Percentiles rank a stretch among this genome's conserved stretches.
phyloP scores from a whole-genome alignment of 164 flowering plant species.

The Cinnamomum micranthum region DNA sequence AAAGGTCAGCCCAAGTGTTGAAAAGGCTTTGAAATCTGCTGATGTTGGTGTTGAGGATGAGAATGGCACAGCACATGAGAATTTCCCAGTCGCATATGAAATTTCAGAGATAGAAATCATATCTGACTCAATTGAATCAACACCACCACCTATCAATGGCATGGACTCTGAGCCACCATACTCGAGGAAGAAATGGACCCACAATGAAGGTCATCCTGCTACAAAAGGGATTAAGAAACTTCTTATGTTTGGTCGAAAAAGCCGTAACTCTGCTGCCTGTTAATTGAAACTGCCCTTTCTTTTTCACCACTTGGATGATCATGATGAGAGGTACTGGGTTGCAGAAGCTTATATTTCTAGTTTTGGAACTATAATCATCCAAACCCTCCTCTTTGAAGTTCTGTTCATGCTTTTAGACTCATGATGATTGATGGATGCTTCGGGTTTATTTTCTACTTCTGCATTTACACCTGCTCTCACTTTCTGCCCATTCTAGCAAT shows the following conservation, averaged over 20 bases:
- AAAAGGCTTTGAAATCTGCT: conserved; percentile 11
- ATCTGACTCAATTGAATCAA: conserved; percentile 24
- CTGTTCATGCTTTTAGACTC: background rate
- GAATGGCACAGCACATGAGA: conserved; percentile 15
- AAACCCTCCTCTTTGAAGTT: background rate
- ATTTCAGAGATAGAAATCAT: conserved; percentile 2
- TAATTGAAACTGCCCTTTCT: conserved; percentile 15
- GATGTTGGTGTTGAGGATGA: conserved; percentile 20
- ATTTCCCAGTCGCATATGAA: conserved; percentile 22
- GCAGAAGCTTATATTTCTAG: background rate
- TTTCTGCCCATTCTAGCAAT: background rate
- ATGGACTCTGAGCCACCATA: conserved; percentile 30
- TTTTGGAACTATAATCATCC: background rate
- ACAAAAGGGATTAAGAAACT: conserved; percentile 73
- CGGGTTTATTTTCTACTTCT: background rate
- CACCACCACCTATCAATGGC: conserved; percentile 40
- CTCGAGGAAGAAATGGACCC: conserved; percentile 70
- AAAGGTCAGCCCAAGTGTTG: conserved; percentile 14
- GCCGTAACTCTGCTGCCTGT: conserved; percentile 15
- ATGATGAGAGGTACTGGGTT: background rate
- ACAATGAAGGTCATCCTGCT: conserved; percentile 42
- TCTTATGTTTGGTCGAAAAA: conserved; percentile 64
- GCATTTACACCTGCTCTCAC: background rate
- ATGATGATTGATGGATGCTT: background rate
- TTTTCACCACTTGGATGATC: background rate